Percentiles rank a stretch among this genome's conserved stretches.
Conservation (phyloP, 2,329 filamentous ascomycete species). For the Phialemonium atrogriseum region DNA sequence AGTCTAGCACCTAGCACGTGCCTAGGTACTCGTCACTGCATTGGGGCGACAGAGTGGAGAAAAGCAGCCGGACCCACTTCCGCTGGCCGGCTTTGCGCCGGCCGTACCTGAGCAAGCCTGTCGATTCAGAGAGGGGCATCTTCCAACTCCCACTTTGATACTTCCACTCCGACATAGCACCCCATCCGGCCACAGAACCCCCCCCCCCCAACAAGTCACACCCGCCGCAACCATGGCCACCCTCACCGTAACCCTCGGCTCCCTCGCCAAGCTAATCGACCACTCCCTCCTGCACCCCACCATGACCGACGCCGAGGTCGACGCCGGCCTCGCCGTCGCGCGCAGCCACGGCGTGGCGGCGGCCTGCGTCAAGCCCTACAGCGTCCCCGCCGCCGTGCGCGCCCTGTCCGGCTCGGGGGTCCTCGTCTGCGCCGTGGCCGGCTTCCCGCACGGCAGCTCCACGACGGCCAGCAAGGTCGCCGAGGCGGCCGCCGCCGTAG, state of each 20-base stretch:
- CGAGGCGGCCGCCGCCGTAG: conserved; percentile 40
- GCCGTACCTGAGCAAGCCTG: too few species aligned
- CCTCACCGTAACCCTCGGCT: conserved; percentile 31
- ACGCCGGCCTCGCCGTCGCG: conserved; percentile 37
- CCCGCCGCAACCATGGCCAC: conserved; percentile 11
- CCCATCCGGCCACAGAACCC: too few species aligned
- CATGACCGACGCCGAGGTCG: conserved; percentile 47
- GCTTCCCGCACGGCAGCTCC: conserved; percentile 52
- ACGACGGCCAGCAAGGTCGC: conserved; percentile 44
- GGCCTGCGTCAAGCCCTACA: conserved; percentile 51
- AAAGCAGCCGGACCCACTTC: too few species aligned
- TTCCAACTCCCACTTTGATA: too few species aligned
- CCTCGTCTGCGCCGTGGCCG: conserved; percentile 47
- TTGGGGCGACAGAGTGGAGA: too few species aligned
- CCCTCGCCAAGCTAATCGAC: conserved; percentile 48
- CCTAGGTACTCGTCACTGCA: too few species aligned
- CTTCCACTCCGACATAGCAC: too few species aligned
- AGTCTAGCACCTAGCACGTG: too few species aligned
- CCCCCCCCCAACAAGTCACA: too few species aligned
- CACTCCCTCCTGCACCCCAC: conserved; percentile 55
- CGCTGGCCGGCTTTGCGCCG: too few species aligned
- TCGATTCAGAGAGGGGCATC: too few species aligned
- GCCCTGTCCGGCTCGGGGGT: conserved; percentile 40
- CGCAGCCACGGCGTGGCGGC: conserved; percentile 41
- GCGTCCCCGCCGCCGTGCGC: conserved; percentile 36